A percentile compares a stretch with the other conserved stretches of the same genome.
Evolutionary conservation across 1,139 yeast genomes (phyloP).

Genomic region (Candida pseudoviswanathii): DNA sequence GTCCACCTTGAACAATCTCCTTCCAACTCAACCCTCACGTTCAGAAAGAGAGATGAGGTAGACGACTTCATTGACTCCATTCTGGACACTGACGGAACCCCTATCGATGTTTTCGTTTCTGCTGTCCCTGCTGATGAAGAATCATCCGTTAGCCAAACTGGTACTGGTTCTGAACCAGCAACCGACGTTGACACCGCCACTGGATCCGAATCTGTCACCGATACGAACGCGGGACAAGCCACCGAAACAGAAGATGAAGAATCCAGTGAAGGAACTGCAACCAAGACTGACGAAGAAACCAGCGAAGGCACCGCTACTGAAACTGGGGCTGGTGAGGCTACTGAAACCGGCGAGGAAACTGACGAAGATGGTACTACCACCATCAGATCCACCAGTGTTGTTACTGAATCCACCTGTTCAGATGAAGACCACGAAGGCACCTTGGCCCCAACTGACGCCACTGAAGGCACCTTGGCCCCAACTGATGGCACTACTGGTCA

Average conservation of each 20-base stretch:
- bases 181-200: slow-evolving; percentile 19
- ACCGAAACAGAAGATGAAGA: slow-evolving; percentile 23
- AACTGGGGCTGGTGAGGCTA: neutral
- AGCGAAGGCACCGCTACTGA: neutral
- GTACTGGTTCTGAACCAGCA: slow-evolving; percentile 24
- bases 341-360: neutral
- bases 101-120: slow-evolving; percentile 17
- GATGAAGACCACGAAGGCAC: slow-evolving; percentile 13
- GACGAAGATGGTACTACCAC: neutral
- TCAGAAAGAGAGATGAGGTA: slow-evolving; percentile 40
- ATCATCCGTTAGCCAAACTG: slow-evolving; percentile 16
- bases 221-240: slow-evolving; percentile 9
- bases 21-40: slow-evolving; percentile 43
- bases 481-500: neutral
- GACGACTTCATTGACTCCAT: slow-evolving; percentile 35
- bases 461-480: neutral
- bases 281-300: slow-evolving; percentile 8
- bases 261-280: slow-evolving; percentile 17
- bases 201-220: slow-evolving; percentile 22
- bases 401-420: neutral
- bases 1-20: slow-evolving; percentile 34
- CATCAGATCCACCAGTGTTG: neutral
- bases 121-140: slow-evolving; percentile 18
- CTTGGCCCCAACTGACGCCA: neutral
- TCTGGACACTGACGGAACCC: slow-evolving; percentile 31